Percentiles rank a stretch among this genome's conserved stretches.
Conservation (phyloP, 495 filamentous ascomycete species). For the Annulohypoxylon bovei region DNA sequence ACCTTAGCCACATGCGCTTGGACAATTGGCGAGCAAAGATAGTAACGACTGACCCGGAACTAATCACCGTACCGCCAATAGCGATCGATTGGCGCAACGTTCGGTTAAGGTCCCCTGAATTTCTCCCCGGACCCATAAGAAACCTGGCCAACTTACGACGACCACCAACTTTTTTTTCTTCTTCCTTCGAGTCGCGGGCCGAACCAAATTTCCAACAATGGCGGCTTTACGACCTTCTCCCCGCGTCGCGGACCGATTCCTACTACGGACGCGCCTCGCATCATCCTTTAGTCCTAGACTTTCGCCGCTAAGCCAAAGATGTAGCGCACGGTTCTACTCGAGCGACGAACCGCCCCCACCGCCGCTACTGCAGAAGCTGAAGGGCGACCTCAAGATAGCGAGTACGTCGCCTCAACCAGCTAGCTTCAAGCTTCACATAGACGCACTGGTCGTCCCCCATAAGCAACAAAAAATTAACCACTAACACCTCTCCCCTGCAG, state of each 20-base stretch:
- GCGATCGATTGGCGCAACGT: slow-evolving; percentile 30
- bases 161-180: not conserved
- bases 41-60: slow-evolving; percentile 15
- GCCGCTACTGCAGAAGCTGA: slow-evolving; percentile 57
- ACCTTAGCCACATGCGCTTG: slow-evolving; percentile 16
- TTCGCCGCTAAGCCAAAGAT: slow-evolving; percentile 19
- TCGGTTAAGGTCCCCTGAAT: slow-evolving; percentile 30
- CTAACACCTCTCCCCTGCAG: slow-evolving; percentile 7
- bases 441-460: not conserved
- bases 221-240: slow-evolving; percentile 22
- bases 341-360: slow-evolving; percentile 47
- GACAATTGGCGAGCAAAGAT: slow-evolving; percentile 14
- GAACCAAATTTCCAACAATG: slow-evolving; percentile 21
- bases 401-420: slow-evolving; percentile 37
- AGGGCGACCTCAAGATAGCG: slow-evolving; percentile 67
- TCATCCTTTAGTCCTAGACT: not conserved
- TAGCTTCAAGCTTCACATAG: not conserved
- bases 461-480: not conserved
- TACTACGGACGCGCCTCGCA: slow-evolving; percentile 21
- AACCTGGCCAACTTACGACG: slow-evolving; percentile 11
- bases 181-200: not conserved
- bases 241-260: slow-evolving; percentile 19
- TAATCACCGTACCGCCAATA: slow-evolving; percentile 31
- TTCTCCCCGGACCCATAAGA: slow-evolving; percentile 35
- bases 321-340: slow-evolving; percentile 49